These are phyloP conservation scores for Haematococcus lacustris DNA, from an alignment of 139 green algal genomes.

Conservation along the genomic window DNA sequence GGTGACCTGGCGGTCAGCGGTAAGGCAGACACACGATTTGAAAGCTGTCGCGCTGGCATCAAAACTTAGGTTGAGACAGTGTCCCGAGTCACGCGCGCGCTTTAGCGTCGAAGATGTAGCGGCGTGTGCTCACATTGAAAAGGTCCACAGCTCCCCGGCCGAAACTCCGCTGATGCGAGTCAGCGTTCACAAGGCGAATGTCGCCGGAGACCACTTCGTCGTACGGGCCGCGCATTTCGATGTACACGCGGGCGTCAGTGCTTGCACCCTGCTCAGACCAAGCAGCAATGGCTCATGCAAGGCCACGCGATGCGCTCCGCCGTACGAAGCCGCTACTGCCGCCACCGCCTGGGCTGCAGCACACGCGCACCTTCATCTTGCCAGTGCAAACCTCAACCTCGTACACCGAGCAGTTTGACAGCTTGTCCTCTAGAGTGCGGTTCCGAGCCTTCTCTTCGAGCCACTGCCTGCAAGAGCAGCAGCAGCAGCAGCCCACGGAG, in stretches of 20 bases:
- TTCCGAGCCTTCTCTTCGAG: conserved; percentile 46
- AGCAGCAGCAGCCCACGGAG: too few relatives aligned
- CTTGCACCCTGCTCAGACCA: conserved; percentile 39
- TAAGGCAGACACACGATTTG: too few relatives aligned
- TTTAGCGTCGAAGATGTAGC: too few relatives aligned
- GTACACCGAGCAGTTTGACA: conserved; percentile 34
- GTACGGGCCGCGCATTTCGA: conserved; percentile 49
- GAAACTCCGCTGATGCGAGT: conserved; percentile 22
- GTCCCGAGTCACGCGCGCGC: too few relatives aligned
- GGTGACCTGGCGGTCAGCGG: conserved; percentile 15
- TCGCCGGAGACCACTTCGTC: conserved; percentile 24
- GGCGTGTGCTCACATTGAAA: conserved; percentile 25
- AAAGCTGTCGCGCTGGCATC: neutral
- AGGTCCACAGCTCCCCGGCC: conserved; percentile 21
- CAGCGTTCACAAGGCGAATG: conserved; percentile 31
- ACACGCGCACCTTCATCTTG: conserved; percentile 36
- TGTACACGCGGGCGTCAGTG: conserved; percentile 48
- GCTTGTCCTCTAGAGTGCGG: conserved; percentile 29
- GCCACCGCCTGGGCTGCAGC: too few relatives aligned
- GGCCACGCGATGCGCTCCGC: too few relatives aligned
- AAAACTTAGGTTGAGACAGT: too few relatives aligned
- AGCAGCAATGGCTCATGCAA: too few relatives aligned
- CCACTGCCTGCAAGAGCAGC: conserved; percentile 35
- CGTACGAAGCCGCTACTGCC: too few relatives aligned
- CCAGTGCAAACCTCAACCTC: conserved; percentile 58